Evolutionary conservation across 768 basidiomycete species (phyloP), one percentile per base, ranked within the genome.

Genomic region (Tulasnella sp.): DNA sequence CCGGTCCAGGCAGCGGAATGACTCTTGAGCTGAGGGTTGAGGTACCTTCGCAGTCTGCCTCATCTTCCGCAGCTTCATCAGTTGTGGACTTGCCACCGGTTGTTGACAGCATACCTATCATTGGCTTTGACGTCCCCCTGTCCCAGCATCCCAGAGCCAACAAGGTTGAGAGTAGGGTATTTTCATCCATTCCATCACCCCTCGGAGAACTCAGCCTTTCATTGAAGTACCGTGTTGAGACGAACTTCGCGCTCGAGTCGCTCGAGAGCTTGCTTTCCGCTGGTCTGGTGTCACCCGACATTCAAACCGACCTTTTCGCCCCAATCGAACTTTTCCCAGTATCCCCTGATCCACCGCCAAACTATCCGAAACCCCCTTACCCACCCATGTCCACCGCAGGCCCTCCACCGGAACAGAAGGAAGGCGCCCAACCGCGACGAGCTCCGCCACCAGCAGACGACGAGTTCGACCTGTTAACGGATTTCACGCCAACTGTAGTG

Each of bases 261-360:
- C 88, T 92, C 44, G 94, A 96, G 85, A 92, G 92, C 0, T 86
- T 94, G 1, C 87, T 95, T 6, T 94, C 93, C 3, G 92, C 92
- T 4, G 88, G 91, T 20, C 93, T 96, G 83, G 87, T 93, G 37
- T 92, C 92, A 24, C 28, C 72, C 18, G 78, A 80, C 78, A 72
- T 40, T 11, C 40, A 44, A n/a, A 41, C 41, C 18, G 58, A 40
- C 16, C 37, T 34, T 48, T 42, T 74, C 44, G 64, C 78, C 24
- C 64, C 64, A n/a, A 46, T 80, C 24, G 78, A 80, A 58, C 73
- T 80, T 16, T 80, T 48, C 54, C 44, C 42, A 12, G 42, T 80
- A 20, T 42, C 72, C 40, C 78, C 64, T 7, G 41, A 80, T 31
- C 78, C 78, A 14, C 72, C 78, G 28, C 77, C 77, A 37, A 80